Base-by-base conservation (phyloP, 2,329 filamentous ascomycete genomes). In the Dactylellina parvicollis region DNA sequence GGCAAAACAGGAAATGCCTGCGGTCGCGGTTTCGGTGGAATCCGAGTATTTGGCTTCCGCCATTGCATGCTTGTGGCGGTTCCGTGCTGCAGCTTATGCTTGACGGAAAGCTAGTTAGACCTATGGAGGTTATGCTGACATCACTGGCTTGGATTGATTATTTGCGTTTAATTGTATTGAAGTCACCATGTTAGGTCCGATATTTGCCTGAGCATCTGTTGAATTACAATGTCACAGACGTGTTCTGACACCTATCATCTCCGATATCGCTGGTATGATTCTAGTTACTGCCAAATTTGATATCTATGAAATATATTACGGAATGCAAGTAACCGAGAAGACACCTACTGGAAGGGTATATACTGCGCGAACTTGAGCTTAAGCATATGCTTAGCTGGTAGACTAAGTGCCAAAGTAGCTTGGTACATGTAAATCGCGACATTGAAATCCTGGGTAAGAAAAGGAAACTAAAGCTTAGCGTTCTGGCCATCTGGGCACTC, bases 271-370 rank as follows among this genome's bases (percentile, higher is more conserved):
- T 24, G n/a, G 4, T 46, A 24, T 26, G 16, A 16, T n/a, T n/a
- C n/a, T n/a, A n/a, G n/a, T n/a, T n/a, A n/a, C n/a, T n/a, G n/a
- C n/a, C n/a, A n/a, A n/a, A n/a, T n/a, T n/a, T n/a, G n/a, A n/a
- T n/a, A n/a, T n/a, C 20, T 20, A 24, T 50, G 12, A 24, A 34
- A 34, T 12, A 38, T 18, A 18, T 22, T 36, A 47, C 14, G 42
- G 28, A 26, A 47, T 10, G 36, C 40, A 47, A 38, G 16, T 12
- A 40, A 22, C 57, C 50, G 66, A 71, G 60, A 52, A 40, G 47
- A 55, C 59, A 72, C 67, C 67, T 72, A 49, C 67, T 72, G 2
- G 38, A 50, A 49, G 52, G 42, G 40, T 57, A 65, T 34, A 50
- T 59, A 56, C 40, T 18, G 20, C 26, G 8, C 59, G 16, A 12